Percentiles rank a stretch among this genome's conserved stretches.
Evolutionary conservation across 495 filamentous ascomycete genomes (phyloP).

Genomic region (Penicillium bovifimosum): DNA sequence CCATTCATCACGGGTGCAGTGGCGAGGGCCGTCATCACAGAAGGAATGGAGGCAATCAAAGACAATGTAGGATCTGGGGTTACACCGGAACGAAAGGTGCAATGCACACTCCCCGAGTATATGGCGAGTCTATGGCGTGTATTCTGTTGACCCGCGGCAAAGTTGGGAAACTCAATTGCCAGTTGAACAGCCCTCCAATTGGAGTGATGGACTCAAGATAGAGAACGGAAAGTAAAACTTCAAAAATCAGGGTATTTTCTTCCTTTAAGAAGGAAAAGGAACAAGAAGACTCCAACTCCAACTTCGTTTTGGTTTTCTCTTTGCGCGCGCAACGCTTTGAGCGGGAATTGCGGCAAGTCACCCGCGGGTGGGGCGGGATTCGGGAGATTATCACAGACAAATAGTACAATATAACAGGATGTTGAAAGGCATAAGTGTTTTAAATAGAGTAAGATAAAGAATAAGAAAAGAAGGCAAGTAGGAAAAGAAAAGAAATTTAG

Average conservation of each 20-base stretch:
- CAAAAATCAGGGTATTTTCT: not conserved
- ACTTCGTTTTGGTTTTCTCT: not conserved
- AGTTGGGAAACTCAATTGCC: not conserved
- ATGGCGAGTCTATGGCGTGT: not conserved
- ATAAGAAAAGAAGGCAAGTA: not conserved
- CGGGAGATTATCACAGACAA: slow-evolving; percentile 6
- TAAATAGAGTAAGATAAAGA: not conserved
- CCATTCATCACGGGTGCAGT: slow-evolving; percentile 34
- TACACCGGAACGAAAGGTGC: not conserved
- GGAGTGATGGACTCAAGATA: not conserved
- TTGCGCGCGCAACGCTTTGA: slow-evolving; percentile 1
- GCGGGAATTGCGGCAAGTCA: slow-evolving; percentile 3
- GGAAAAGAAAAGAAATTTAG: not conserved
- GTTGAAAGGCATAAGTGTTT: not conserved
- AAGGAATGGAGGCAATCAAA: not conserved
- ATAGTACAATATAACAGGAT: not conserved
- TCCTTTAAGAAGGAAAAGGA: too few relatives aligned
- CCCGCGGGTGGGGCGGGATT: slow-evolving; percentile 4
- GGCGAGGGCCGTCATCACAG: slow-evolving; percentile 41
- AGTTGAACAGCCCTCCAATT: not conserved
- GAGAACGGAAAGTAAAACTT: not conserved
- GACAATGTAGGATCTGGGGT: not conserved
- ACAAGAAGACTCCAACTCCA: too few relatives aligned
- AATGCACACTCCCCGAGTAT: not conserved
- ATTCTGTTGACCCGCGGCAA: not conserved